Percentiles rank a stretch among this genome's conserved stretches.
These are phyloP conservation scores for Fusarium fujikuroi DNA, from an alignment of 2,329 filamentous ascomycete genomes.

Conservation along the genomic window DNA sequence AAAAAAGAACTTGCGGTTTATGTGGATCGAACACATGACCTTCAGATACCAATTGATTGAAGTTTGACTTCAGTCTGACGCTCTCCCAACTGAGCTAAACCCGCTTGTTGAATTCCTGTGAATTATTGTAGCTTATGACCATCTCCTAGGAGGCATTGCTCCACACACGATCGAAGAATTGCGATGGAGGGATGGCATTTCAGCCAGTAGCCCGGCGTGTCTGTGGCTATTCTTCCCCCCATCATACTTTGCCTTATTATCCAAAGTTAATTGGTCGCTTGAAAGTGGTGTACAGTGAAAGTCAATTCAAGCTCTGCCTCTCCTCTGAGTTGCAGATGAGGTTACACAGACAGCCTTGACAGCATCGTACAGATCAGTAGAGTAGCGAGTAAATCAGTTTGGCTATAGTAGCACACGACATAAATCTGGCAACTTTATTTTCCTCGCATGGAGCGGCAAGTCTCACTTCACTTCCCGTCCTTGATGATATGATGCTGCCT, in stretches of 20 bases:
- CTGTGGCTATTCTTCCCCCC: background rate
- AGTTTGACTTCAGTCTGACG: constrained; percentile 42
- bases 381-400: background rate
- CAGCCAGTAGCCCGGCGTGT: background rate
- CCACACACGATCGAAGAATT: background rate
- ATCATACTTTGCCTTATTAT: too few species aligned
- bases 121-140: background rate
- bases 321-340: background rate
- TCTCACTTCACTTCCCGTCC: background rate
- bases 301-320: background rate
- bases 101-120: constrained; percentile 24
- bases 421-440: background rate
- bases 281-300: background rate
- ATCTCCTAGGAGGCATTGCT: rapidly evolving
- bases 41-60: constrained; percentile 44
- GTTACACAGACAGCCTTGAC: background rate
- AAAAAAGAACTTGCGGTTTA: constrained; percentile 42
- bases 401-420: background rate
- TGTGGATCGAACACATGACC: constrained; percentile 48
- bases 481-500: constrained; percentile 1
- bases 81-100: constrained; percentile 48
- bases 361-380: background rate
- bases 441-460: background rate
- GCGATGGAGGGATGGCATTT: background rate
- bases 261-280: background rate